A percentile compares a stretch with the other conserved stretches of the same genome.
Conservation (phyloP, 108 stramenopile genomes). For the Pseudonitzschia multistriata region DNA sequence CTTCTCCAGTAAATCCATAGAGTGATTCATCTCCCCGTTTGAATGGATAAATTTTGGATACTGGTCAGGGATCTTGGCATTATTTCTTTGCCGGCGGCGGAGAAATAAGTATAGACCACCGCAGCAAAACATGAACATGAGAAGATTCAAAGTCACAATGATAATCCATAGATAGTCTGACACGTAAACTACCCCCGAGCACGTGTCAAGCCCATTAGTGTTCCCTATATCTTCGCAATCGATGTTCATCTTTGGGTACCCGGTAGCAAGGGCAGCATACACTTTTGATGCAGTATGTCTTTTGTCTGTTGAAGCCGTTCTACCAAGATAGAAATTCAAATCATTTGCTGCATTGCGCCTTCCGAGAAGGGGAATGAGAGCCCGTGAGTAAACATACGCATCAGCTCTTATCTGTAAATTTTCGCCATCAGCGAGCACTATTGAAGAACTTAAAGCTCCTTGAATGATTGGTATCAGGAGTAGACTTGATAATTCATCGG, state of each 20-base stretch:
- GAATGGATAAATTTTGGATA: slow-evolving; percentile 28
- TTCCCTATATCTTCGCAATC: slow-evolving; percentile 50
- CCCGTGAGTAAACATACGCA: slow-evolving; percentile 61
- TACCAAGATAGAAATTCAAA: slow-evolving; percentile 41
- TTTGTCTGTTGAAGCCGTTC: slow-evolving; percentile 16
- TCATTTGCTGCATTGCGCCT: slow-evolving; percentile 44
- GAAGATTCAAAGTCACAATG: slow-evolving; percentile 26
- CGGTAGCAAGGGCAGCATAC: slow-evolving; percentile 32
- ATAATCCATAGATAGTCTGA: slow-evolving; percentile 29
- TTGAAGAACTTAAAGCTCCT: slow-evolving; percentile 46
- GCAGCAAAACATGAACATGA: neutral
- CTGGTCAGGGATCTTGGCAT: slow-evolving; percentile 23
- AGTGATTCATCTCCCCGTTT: slow-evolving; percentile 33
- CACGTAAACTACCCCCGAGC: slow-evolving; percentile 33
- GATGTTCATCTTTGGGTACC: slow-evolving; percentile 36
- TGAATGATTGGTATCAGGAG: slow-evolving; percentile 70
- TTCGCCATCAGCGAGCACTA: slow-evolving; percentile 11
- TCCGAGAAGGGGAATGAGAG: slow-evolving; percentile 60
- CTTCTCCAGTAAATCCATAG: slow-evolving; percentile 40
- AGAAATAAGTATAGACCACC: neutral
- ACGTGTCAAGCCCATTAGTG: slow-evolving; percentile 32
- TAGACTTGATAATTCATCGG: slow-evolving; percentile 48
- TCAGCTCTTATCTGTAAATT: slow-evolving; percentile 39
- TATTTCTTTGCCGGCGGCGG: slow-evolving; percentile 4
- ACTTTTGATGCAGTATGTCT: slow-evolving; percentile 30